These are phyloP conservation scores for Pugionium dolabratum DNA, from an alignment of 345 rosid species.

Conservation along the genomic window DNA sequence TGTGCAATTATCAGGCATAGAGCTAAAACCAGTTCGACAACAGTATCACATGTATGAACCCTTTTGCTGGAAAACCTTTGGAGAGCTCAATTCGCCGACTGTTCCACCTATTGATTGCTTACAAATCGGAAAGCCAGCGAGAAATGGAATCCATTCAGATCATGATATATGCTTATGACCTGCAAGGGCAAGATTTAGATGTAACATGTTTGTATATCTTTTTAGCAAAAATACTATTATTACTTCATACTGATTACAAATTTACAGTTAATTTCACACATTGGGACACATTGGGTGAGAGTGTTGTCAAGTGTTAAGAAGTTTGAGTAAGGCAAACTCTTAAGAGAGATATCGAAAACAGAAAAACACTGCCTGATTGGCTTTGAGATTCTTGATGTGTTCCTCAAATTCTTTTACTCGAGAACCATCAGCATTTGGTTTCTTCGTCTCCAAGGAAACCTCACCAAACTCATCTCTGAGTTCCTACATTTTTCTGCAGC, in stretches of 20 bases:
- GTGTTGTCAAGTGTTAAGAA: constrained; percentile 12
- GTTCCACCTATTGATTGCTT: constrained; percentile 84
- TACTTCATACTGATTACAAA: constrained; percentile 17
- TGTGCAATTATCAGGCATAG: constrained; percentile 63
- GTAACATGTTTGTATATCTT: constrained; percentile 20
- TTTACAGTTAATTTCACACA: constrained; percentile 2
- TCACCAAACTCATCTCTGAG: neutral
- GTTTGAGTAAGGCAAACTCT: constrained; percentile 22
- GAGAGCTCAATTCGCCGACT: constrained; percentile 73
- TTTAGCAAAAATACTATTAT: constrained; percentile 2
- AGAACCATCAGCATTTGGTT: too few relatives aligned
- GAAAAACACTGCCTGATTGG: neutral
- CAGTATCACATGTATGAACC: constrained; percentile 75
- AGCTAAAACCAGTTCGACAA: constrained; percentile 72
- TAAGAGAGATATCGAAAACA: neutral
- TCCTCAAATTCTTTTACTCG: too few relatives aligned
- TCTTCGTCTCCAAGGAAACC: too few relatives aligned
- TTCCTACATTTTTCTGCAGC: neutral
- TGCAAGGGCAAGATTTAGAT: constrained; percentile 23
- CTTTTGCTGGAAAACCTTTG: constrained; percentile 94
- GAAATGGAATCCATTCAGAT: constrained; percentile 61
- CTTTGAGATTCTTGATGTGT: too few relatives aligned
- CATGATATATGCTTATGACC: constrained; percentile 61
- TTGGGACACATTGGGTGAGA: neutral
- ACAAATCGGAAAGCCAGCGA: constrained; percentile 83